Base-by-base conservation (phyloP, 805 yeast species). In the Cyberlindnera saturnus region DNA sequence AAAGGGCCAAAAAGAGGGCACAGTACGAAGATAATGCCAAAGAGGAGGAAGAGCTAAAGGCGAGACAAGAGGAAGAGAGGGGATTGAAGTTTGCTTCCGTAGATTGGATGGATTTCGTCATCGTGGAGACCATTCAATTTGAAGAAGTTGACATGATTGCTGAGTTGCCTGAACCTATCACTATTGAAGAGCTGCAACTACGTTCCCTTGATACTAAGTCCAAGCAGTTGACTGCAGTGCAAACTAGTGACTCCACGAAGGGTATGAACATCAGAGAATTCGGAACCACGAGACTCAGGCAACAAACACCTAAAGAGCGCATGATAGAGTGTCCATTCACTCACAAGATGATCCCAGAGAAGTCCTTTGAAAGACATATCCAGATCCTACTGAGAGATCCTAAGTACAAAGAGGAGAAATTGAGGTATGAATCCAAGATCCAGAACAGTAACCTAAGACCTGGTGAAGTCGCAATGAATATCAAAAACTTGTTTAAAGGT, bases 41-140 rank as follows among this genome's bases (percentile, higher is more conserved):
- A 17, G 65, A 62, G 17, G 49, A 71, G 41, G 57, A 56, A 6
- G 61, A 66, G 37, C 67, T 67, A 41, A 65, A 65, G 7, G 58
- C 58, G 32, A 52, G 58, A 46, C 51, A 50, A 46, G 61, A 70
- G 52, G 62, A 64, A 46, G 48, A 60, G 42, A 40, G 61, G 57
- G 71, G 71, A 44, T 50, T 78, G 5, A 81, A 75, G 34, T 86
- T 73, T 63, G 87, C 90, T 0, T 75, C 84, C 9, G 81, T 88
- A 18, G 89, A 90, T 63, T 91, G 99, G 99, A 81, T 81, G 43
- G 86, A 85, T 48, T 91, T 90, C 57, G 69, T 73, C 2, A 69
- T 86, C 15, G 82, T 86, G 7, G 87, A 81, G 39, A 78, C 82
- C 2, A 69, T 89, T 13, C 79, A 73, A 39, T 82, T 88, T 50